Percentiles rank a stretch among this genome's conserved stretches.
Conservation (phyloP, 495 filamentous ascomycete species). For the Staphylotrichum tortipilum region DNA sequence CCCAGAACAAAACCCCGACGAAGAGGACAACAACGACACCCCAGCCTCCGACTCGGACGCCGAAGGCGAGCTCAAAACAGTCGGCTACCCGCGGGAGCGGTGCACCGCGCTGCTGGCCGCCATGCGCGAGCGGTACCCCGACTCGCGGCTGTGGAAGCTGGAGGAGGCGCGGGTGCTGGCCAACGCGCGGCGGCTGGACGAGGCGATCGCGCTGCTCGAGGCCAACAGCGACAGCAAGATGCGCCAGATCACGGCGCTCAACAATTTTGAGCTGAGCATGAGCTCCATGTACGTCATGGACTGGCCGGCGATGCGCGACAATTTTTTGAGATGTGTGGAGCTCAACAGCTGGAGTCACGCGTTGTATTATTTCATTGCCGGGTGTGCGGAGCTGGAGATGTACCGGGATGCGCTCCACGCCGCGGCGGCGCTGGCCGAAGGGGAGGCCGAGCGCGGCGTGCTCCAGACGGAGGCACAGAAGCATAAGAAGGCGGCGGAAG, state of each 20-base stretch:
- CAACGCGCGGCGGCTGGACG: constrained; percentile 56
- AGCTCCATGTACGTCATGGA: constrained; percentile 69
- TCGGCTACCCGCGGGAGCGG: constrained; percentile 63
- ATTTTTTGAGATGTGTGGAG: constrained; percentile 69
- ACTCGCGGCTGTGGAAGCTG: constrained; percentile 77
- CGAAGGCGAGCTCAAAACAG: constrained; percentile 33
- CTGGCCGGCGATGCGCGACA: constrained; percentile 60
- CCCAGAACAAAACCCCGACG: constrained; percentile 44
- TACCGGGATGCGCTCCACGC: constrained; percentile 55
- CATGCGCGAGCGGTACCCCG: constrained; percentile 72
- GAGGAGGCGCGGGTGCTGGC: constrained; percentile 80
- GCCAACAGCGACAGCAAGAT: constrained; percentile 58
- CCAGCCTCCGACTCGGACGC: constrained; percentile 16
- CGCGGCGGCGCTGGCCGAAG: constrained; percentile 46
- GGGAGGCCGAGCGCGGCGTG: constrained; percentile 7
- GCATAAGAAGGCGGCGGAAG: constrained; percentile 54
- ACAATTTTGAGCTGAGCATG: constrained; percentile 76
- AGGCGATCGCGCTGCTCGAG: constrained; percentile 56
- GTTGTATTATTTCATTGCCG: constrained; percentile 86
- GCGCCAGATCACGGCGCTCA: constrained; percentile 73
- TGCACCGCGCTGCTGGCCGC: constrained; percentile 59
- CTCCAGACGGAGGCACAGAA: constrained; percentile 24
- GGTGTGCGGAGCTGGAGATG: constrained; percentile 62
- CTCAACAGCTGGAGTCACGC: constrained; percentile 88
- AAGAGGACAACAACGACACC: constrained; percentile 40